Conservation (phyloP, 306 rosid species). For the Gynostemma pentaphyllum region DNA sequence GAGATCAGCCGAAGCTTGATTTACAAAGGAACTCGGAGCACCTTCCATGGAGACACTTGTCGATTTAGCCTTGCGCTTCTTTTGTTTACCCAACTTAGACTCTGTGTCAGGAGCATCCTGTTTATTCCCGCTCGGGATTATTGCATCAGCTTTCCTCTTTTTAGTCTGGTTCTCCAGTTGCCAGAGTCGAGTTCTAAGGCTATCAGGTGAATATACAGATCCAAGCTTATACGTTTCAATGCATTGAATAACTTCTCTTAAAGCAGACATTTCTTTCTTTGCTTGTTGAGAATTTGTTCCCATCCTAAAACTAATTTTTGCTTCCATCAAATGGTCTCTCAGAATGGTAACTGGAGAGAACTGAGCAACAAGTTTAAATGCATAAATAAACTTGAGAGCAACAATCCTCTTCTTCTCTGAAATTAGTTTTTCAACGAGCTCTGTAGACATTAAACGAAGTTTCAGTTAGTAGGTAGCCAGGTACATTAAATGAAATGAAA, state of each 20-base stretch:
- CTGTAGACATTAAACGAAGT: conserved; percentile 13
- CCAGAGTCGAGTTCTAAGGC: conserved; percentile 15
- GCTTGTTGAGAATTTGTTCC: conserved; percentile 8
- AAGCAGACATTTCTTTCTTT: conserved; percentile 20
- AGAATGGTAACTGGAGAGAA: conserved; percentile 78
- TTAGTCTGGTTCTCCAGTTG: conserved; percentile 13
- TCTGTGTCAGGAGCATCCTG: conserved; percentile 1
- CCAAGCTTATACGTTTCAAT: conserved; percentile 23
- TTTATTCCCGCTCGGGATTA: conserved; percentile 14
- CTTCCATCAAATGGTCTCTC: conserved; percentile 59
- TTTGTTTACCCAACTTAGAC: conserved; percentile 9
- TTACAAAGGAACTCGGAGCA: not conserved
- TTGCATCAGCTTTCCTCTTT: conserved; percentile 12
- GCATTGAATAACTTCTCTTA: conserved; percentile 21
- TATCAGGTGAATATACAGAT: conserved; percentile 17
- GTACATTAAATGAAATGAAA: not conserved
- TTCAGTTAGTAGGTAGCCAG: not conserved
- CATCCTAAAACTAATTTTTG: conserved; percentile 49
- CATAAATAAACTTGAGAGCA: conserved; percentile 30
- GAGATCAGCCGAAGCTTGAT: not conserved
- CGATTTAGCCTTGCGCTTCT: conserved; percentile 7
- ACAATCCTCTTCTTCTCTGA: conserved; percentile 20
- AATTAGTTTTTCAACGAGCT: conserved; percentile 21
- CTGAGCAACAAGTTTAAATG: conserved; percentile 64
- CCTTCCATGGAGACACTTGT: not conserved